A percentile compares a stretch with the other conserved stretches of the same genome.
Evolutionary conservation across 768 basidiomycete genomes (phyloP).

Genomic region (Agaricus blazei): DNA sequence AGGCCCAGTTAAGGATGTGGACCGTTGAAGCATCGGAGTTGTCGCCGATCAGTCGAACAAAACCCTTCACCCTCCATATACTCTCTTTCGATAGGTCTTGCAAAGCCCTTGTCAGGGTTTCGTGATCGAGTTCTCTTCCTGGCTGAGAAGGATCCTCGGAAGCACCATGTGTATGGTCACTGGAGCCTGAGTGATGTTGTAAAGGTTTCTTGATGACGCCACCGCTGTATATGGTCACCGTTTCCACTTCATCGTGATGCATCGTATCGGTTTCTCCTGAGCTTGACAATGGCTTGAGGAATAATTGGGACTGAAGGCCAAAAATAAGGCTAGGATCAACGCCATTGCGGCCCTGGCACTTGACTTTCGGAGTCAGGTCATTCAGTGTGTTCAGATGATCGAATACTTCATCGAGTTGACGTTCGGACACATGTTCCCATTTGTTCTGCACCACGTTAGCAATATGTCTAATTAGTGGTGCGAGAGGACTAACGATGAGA

Average conservation of each 20-base stretch:
- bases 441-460: constrained; percentile 56
- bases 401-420: constrained; percentile 72
- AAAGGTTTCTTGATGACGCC: constrained; percentile 5
- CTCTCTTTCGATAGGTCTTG: constrained; percentile 54
- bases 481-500: constrained; percentile 58
- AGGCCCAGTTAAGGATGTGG: constrained; percentile 88
- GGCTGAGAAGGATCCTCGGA: constrained; percentile 2
- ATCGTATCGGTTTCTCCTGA: constrained; percentile 4
- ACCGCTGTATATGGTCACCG: constrained; percentile 56
- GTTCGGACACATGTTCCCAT: constrained; percentile 81
- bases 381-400: constrained; percentile 90
- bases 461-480: neutral
- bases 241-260: constrained; percentile 87
- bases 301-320: constrained; percentile 85
- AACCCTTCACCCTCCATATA: constrained; percentile 85
- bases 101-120: constrained; percentile 43
- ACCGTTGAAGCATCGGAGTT: constrained; percentile 16
- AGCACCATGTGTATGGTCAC: neutral
- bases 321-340: constrained; percentile 80
- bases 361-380: constrained; percentile 83
- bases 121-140: constrained; percentile 27
- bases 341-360: constrained; percentile 55
- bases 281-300: constrained; percentile 26
- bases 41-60: constrained; percentile 48
- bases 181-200: constrained; percentile 1